Evolutionary conservation across 495 filamentous ascomycete species (phyloP), one percentile per base, ranked within the genome.

Genomic region (Neurospora sp.): DNA sequence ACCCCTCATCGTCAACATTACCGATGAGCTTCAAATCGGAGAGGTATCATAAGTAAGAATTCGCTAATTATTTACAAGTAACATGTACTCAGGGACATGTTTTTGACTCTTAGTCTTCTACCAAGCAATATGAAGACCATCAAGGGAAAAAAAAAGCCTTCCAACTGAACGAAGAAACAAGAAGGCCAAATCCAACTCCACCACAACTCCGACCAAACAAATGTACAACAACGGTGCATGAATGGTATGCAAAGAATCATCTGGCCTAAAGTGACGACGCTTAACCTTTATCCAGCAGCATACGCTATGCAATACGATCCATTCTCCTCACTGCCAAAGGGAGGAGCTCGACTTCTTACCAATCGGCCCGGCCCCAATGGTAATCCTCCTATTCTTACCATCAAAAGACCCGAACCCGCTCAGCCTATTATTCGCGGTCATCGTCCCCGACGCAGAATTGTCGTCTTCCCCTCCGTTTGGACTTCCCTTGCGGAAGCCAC

Each of bases 381-480:
- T 81, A 74, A 78, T 79, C 65, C 79, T 78, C 70, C 79, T 81
- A 79, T 72, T 72, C 68, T 76, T 79, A 61, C 79, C 78, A 74
- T 76, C 76, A 48, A 72, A 40, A 3, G 53, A 35, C 5, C 53
- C 53, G 7, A 65, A 65, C 31, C 22, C 27, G 53, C 53, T 37
- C 6, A 35, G 53, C 53, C 45, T 71, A 5, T 48, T 68, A 48
- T 14, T 69, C 35, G 35, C 72, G 22, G 71, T 27, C 4, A 20
- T 16, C 14, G 70, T 27, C 40, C 44, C 59, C 37, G 31, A 70
- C 10, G 31, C 27, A n/a, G 69, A 39, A 65, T 35, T 31, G 12
- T 37, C 69, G 1, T n/a, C 72, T 3, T 70, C 18, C 3, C 31
- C 39, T 45, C 69, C 41, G 1, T 44, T 44, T 35, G 37, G n/a